Evolutionary conservation across 306 rosid genomes (phyloP), one percentile per base, ranked within the genome.

Genomic region (Cicer cuneatum): DNA sequence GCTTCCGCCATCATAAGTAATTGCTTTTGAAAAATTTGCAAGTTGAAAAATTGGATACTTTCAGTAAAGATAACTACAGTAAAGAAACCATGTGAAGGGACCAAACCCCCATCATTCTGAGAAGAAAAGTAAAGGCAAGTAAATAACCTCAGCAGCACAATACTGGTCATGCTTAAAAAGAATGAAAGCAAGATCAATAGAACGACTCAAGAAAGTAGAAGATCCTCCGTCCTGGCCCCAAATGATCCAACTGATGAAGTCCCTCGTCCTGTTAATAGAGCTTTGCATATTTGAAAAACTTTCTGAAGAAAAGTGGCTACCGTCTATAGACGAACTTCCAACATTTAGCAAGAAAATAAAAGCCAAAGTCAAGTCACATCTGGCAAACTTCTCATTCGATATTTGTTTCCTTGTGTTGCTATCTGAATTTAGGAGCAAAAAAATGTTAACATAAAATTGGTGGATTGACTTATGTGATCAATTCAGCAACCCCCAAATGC

Each of bases 121-220:
- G 9, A 57, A 38, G 18, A 51, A 78, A 64, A 64, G 72, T 8
- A 21, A 51, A 38, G 71, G 75, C 72, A 75, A 75, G 85, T 54
- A 54, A 73, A 63, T 42, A 52, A 94, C 98, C 98, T 94, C 93
- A 61, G 89, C 90, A 59, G 95, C 96, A 77, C 82, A 85, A 63
- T 88, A 94, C 76, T 94, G 98, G 72, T 87, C 88, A 74, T 91
- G 89, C 87, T 88, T 87, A 72, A 94, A 88, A 70, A 94, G 91
- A 73, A 94, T 83, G 51, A 87, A 68, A 24, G 96, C 90, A 76
- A 94, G 96, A 81, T 90, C 93, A 66, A 85, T 83, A 76, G 96
- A 84, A 73, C 90, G 97, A 80, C 76, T 88, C 69, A 91, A 82
- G 82, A 92, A 82, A 45, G 90, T 76, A 73, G 87, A 81, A 60